These are phyloP conservation scores for Coprinopsis strossmayeri DNA, from an alignment of 768 basidiomycete genomes.

Conservation along the genomic window DNA sequence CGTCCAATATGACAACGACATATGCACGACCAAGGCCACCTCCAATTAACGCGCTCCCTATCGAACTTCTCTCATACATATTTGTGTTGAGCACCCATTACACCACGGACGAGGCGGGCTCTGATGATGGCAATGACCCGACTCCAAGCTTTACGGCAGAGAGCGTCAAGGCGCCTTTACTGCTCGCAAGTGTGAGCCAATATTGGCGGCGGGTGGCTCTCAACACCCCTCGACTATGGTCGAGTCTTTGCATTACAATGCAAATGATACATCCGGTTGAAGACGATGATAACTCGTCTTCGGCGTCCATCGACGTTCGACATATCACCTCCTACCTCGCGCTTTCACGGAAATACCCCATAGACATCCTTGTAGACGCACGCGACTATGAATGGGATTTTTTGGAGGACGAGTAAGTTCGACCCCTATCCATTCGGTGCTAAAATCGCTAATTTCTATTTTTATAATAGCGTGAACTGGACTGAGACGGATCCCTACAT, in stretches of 20 bases:
- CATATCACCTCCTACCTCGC: constrained; percentile 36
- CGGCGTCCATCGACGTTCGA: constrained; percentile 23
- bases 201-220: constrained; percentile 49
- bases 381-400: constrained; percentile 57
- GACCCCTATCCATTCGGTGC: background rate
- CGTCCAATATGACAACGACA: constrained; percentile 10
- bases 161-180: constrained; percentile 37
- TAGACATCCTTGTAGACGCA: constrained; percentile 53
- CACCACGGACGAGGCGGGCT: constrained; percentile 7
- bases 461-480: background rate
- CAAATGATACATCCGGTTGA: constrained; percentile 23
- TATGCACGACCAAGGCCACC: constrained; percentile 12
- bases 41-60: constrained; percentile 40
- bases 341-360: constrained; percentile 40
- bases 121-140: constrained; percentile 16
- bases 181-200: constrained; percentile 40
- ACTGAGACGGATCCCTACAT: constrained; percentile 20
- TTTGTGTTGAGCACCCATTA: constrained; percentile 41
- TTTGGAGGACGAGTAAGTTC: constrained; percentile 39
- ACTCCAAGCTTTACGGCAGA: constrained; percentile 30
- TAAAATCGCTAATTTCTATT: no score
- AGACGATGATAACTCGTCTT: constrained; percentile 4
- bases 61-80: constrained; percentile 52
- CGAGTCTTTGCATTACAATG: constrained; percentile 43
- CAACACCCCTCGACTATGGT: constrained; percentile 46